Evolutionary conservation across 352 stramenopile genomes (phyloP).

Genomic region (Pythium dissimile): DNA sequence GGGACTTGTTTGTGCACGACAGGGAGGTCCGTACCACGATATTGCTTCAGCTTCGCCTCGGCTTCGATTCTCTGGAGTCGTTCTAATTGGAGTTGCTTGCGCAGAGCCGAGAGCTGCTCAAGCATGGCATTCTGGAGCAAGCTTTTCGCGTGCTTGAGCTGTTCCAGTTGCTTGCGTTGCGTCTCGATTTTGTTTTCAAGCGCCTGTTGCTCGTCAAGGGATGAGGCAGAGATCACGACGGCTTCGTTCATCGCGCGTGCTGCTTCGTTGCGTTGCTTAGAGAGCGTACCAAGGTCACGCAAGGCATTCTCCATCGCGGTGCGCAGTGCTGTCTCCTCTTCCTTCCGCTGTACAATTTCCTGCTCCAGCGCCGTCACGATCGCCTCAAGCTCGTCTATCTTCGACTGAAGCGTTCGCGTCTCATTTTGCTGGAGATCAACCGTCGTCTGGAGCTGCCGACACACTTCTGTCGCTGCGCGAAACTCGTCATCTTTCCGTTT

Average conservation of each 20-base stretch:
- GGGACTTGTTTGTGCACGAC: no score
- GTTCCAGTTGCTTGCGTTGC: constrained; percentile 68
- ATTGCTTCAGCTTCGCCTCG: constrained; percentile 64
- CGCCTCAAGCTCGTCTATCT: constrained; percentile 29
- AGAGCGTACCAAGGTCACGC: constrained; percentile 58
- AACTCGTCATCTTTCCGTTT: constrained; percentile 48
- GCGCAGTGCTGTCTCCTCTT: constrained; percentile 47
- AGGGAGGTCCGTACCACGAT: no score
- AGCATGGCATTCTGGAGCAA: constrained; percentile 82
- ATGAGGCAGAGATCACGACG: constrained; percentile 77
- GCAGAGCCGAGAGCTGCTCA: constrained; percentile 67
- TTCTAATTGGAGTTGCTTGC: constrained; percentile 77
- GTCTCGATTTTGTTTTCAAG: constrained; percentile 54
- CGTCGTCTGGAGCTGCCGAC: constrained; percentile 39
- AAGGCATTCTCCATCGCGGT: constrained; percentile 65
- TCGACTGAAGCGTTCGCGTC: constrained; percentile 20
- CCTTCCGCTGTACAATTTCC: constrained; percentile 42
- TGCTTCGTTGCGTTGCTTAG: constrained; percentile 71
- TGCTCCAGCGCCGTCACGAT: constrained; percentile 28
- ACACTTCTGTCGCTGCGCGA: constrained; percentile 46
- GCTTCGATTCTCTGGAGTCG: constrained; percentile 60
- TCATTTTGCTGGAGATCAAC: constrained; percentile 36
- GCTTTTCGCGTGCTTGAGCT: constrained; percentile 74
- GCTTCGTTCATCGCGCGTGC: constrained; percentile 82
- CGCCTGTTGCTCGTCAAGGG: constrained; percentile 72